Percentiles rank a stretch among this genome's conserved stretches.
Conservation (phyloP, 805 yeast species). For the Kregervanrija pseudodelftensis region DNA sequence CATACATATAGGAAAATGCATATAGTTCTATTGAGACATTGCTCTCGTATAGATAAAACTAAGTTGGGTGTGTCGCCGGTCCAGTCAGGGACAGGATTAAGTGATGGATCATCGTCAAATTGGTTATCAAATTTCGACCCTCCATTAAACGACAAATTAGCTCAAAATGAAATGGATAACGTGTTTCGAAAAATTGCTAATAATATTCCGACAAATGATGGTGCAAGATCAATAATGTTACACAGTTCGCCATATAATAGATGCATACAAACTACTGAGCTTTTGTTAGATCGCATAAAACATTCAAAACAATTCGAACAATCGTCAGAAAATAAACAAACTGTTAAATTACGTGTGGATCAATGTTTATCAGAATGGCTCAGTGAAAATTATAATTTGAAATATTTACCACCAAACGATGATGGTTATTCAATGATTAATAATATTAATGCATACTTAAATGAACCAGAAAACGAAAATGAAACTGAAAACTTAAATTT, state of each 20-base stretch:
- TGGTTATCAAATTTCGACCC: constrained; percentile 33
- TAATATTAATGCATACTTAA: constrained; percentile 32
- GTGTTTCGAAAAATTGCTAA: constrained; percentile 22
- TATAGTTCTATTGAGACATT: constrained; percentile 27
- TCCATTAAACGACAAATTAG: constrained; percentile 22
- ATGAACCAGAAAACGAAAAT: constrained; percentile 12
- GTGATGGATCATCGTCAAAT: constrained; percentile 14
- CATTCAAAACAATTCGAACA: constrained; percentile 4
- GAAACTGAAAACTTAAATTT: constrained; percentile 11
- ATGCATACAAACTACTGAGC: constrained; percentile 35
- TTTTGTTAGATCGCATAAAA: constrained; percentile 18
- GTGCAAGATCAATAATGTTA: constrained; percentile 16
- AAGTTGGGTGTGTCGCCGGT: constrained; percentile 9
- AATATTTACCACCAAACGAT: constrained; percentile 38
- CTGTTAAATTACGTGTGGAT: constrained; percentile 29
- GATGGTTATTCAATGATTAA: constrained; percentile 35
- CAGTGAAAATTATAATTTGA: constrained; percentile 32
- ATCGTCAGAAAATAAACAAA: not conserved
- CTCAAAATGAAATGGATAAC: constrained; percentile 21
- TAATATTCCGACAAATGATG: constrained; percentile 12
- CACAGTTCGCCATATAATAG: constrained; percentile 39
- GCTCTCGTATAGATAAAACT: constrained; percentile 26
- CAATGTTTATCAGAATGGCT: constrained; percentile 39
- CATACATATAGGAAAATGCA: constrained; percentile 19
- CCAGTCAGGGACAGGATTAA: constrained; percentile 3